Evolutionary conservation across 2,329 filamentous ascomycete species (phyloP).

Genomic region (Didymella lethalis): DNA sequence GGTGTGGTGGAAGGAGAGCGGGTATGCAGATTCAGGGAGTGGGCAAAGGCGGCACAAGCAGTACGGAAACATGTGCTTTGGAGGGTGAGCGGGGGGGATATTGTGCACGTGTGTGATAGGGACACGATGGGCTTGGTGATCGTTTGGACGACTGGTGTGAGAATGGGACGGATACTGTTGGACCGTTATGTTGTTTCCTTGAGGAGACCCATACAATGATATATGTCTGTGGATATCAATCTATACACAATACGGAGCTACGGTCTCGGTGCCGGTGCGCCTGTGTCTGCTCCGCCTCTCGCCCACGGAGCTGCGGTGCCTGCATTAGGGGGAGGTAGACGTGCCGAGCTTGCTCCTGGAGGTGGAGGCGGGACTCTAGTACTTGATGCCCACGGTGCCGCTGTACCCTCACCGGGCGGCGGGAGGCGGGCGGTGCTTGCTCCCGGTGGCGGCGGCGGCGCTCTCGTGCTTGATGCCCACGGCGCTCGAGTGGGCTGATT

Average conservation of each 20-base stretch:
- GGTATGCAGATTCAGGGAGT: too few relatives aligned
- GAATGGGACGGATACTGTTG: too few relatives aligned
- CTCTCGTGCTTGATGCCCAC: conserved; percentile 33
- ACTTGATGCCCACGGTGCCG: conserved; percentile 38
- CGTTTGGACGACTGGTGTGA: too few relatives aligned
- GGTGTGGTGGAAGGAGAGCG: too few relatives aligned
- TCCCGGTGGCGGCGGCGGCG: conserved; percentile 28
- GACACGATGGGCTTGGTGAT: too few relatives aligned
- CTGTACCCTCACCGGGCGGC: conserved; percentile 27
- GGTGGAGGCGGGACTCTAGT: conserved; percentile 32
- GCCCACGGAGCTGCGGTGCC: conserved; percentile 43
- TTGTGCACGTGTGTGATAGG: too few relatives aligned
- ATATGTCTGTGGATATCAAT: too few relatives aligned
- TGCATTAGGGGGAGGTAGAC: conserved; percentile 26
- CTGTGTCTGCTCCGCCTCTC: background rate
- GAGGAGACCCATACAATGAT: too few relatives aligned
- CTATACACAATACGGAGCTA: background rate
- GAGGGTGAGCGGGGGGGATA: too few relatives aligned
- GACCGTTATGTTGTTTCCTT: too few relatives aligned
- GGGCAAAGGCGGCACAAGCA: too few relatives aligned
- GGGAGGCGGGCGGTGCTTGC: background rate
- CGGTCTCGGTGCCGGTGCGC: background rate
- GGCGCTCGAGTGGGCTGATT: conserved; percentile 48
- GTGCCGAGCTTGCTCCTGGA: conserved; percentile 24
- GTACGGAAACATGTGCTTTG: too few relatives aligned